These are phyloP conservation scores for Eucalyptus brandiana DNA, from an alignment of 345 rosid genomes.

Conservation along the genomic window DNA sequence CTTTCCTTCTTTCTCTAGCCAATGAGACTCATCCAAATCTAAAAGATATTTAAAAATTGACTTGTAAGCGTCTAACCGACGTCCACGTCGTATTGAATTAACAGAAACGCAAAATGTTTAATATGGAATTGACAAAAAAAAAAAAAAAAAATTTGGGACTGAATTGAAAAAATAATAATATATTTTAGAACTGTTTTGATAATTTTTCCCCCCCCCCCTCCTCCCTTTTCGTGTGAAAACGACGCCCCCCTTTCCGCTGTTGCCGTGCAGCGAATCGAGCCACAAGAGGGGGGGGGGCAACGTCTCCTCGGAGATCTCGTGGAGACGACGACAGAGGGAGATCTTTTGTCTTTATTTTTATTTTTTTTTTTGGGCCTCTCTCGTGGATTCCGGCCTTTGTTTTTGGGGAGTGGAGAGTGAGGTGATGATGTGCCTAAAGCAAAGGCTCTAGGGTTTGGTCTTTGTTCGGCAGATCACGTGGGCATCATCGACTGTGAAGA, in stretches of 20 bases:
- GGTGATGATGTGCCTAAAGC: background rate
- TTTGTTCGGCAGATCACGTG: background rate
- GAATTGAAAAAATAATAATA: no score
- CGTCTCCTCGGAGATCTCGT: background rate
- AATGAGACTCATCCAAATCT: no score
- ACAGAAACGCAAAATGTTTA: rapidly evolving
- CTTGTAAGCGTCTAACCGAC: rapidly evolving
- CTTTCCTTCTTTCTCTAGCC: no score
- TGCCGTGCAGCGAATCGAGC: background rate
- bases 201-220: no score
- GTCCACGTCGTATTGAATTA: no score
- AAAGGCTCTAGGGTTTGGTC: background rate
- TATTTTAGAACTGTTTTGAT: no score
- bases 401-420: background rate
- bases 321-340: background rate
- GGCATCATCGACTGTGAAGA: background rate
- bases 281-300: background rate
- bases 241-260: background rate
- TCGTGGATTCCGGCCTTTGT: background rate
- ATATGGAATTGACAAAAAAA: rapidly evolving
- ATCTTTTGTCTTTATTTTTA: background rate
- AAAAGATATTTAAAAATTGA: no score
- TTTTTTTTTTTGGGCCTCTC: background rate
- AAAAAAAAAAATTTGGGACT: rapidly evolving
- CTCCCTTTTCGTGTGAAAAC: background rate